These are phyloP conservation scores for Coffea humblotiana DNA, from an alignment of 305 asterid species.

Conservation along the genomic window DNA sequence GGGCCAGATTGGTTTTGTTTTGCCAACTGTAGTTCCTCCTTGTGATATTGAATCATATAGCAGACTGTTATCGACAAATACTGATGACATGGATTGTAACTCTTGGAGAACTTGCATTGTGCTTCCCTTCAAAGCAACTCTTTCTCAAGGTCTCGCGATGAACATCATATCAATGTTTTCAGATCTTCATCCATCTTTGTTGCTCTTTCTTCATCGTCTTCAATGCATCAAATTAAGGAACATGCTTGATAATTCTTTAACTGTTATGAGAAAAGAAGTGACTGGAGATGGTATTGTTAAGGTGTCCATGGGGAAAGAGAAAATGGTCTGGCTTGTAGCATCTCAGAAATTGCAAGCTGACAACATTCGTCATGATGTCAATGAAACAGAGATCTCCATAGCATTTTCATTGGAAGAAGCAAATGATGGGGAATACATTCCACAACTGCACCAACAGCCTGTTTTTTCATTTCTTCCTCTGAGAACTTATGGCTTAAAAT, in stretches of 20 bases:
- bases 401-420: constrained; percentile 80
- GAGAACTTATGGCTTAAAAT: constrained; percentile 87
- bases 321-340: constrained; percentile 87
- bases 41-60: constrained; percentile 65
- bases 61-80: constrained; percentile 54
- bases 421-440: constrained; percentile 53
- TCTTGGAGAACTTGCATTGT: constrained; percentile 87
- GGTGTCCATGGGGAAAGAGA: constrained; percentile 68
- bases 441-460: constrained; percentile 79
- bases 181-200: constrained; percentile 83
- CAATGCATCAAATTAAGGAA: constrained; percentile 75
- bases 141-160: constrained; percentile 50
- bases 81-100: constrained; percentile 34
- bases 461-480: constrained; percentile 97
- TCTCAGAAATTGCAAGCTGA: constrained; percentile 61
- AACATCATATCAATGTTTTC: constrained; percentile 82
- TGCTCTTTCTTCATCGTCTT: constrained; percentile 92
- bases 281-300: constrained; percentile 69
- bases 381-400: constrained; percentile 73
- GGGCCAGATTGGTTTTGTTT: constrained; percentile 97
- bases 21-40: constrained; percentile 84
- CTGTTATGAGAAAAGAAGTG: constrained; percentile 80
- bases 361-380: constrained; percentile 61
- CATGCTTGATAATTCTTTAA: constrained; percentile 57
- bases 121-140: constrained; percentile 74